Conservation (phyloP, 2,329 filamentous ascomycete genomes). For the Verticillium isaacii region DNA sequence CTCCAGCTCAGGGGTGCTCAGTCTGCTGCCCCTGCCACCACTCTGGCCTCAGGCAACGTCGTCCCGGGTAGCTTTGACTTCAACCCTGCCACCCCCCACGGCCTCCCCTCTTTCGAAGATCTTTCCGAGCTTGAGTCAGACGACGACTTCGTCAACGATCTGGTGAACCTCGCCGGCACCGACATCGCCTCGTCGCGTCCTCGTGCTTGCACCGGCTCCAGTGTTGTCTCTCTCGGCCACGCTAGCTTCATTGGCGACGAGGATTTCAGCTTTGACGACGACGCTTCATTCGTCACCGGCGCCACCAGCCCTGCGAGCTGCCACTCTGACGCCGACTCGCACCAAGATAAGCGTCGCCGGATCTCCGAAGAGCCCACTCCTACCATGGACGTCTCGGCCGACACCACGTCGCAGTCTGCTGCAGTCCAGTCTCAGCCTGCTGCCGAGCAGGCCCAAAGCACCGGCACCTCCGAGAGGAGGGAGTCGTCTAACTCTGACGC, state of each 20-base stretch:
- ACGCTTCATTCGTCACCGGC: conserved; percentile 54
- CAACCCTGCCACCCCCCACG: conserved; percentile 42
- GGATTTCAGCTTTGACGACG: conserved; percentile 71
- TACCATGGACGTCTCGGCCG: conserved; percentile 38
- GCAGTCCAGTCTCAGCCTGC: conserved; percentile 18
- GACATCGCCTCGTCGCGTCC: conserved; percentile 64
- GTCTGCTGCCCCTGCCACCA: conserved; percentile 43
- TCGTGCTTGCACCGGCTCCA: conserved; percentile 63
- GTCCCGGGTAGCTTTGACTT: conserved; percentile 46
- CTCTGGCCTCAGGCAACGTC: conserved; percentile 22
- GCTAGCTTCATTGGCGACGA: conserved; percentile 73
- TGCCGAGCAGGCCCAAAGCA: conserved; percentile 28
- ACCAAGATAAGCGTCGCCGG: conserved; percentile 54
- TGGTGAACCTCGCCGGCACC: conserved; percentile 20
- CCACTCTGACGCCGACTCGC: conserved; percentile 41
- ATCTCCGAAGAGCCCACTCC: conserved; percentile 35
- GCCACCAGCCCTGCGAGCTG: conserved; percentile 60
- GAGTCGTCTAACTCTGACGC: conserved; percentile 38
- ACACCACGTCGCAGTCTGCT: conserved; percentile 31
- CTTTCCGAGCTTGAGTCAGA: conserved; percentile 80
- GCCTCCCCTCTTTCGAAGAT: conserved; percentile 73
- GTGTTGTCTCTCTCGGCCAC: conserved; percentile 63
- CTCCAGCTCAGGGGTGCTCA: conserved; percentile 35
- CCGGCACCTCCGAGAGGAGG: conserved; percentile 25
- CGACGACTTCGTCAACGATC: conserved; percentile 16